These are phyloP conservation scores for Trypanosoma melophagium DNA, from an alignment of 208 protist species.

Conservation along the genomic window DNA sequence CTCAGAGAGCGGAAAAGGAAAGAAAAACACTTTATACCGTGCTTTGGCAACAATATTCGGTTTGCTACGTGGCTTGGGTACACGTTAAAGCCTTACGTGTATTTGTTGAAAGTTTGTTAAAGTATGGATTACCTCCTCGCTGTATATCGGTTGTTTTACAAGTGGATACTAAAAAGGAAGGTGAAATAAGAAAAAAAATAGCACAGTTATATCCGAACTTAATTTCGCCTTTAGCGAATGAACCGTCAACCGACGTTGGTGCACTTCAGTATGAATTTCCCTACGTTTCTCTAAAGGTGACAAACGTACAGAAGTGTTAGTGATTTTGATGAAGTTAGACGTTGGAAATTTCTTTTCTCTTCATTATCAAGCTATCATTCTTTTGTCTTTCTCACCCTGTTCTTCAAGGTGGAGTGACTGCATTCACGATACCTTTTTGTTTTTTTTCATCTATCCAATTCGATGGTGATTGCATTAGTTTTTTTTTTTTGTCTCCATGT, in stretches of 20 bases:
- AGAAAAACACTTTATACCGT: conserved; percentile 81
- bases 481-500: too few species aligned
- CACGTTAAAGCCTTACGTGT: conserved; percentile 90
- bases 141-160: conserved; percentile 86
- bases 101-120: conserved; percentile 91
- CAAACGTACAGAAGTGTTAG: conserved; percentile 67
- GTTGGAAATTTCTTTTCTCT: conserved; percentile 3
- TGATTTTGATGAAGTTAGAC: not conserved
- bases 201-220: conserved; percentile 72
- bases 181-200: conserved; percentile 74
- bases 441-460: too few species aligned
- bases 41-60: conserved; percentile 84
- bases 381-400: too few species aligned
- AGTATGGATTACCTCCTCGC: conserved; percentile 86
- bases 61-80: conserved; percentile 90
- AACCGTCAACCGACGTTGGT: conserved; percentile 46
- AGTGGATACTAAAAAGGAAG: conserved; percentile 65
- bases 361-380: not conserved
- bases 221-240: conserved; percentile 47
- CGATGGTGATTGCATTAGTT: too few species aligned
- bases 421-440: too few species aligned
- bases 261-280: conserved; percentile 84
- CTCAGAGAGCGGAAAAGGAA: conserved; percentile 80
- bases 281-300: conserved; percentile 83
- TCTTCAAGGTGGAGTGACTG: too few species aligned